A percentile compares a stretch with the other conserved stretches of the same genome.
Conservation (phyloP, 352 stramenopile genomes). For the Elongisporangium prolatum region DNA sequence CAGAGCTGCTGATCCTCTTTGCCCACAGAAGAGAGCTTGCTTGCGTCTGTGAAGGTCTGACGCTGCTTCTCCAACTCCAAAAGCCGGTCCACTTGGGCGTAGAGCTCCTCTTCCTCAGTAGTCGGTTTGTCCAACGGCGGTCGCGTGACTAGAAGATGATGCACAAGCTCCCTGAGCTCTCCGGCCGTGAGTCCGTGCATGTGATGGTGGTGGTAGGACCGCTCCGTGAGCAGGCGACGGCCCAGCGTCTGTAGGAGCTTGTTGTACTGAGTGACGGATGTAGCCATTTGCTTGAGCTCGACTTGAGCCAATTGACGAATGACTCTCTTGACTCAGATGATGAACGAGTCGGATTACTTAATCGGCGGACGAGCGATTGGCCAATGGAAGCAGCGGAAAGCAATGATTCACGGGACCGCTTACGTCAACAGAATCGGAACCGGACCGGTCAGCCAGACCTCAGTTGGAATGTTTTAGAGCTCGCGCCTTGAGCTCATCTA, state of each 20-base stretch:
- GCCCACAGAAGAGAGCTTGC: conserved; percentile 10
- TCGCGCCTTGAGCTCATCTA: conserved; percentile 34
- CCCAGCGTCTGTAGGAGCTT: too few relatives aligned
- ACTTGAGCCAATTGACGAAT: background rate
- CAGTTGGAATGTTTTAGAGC: conserved; percentile 1
- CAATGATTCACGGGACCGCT: background rate
- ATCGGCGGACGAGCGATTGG: background rate
- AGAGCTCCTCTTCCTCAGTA: conserved; percentile 28
- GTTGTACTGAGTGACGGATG: background rate
- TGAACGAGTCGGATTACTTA: background rate
- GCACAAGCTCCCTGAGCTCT: conserved; percentile 47
- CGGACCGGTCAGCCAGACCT: background rate
- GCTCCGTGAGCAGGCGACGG: too few relatives aligned
- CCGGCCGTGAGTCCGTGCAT: too few relatives aligned
- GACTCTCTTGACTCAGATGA: background rate
- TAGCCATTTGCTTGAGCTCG: background rate
- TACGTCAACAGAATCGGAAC: background rate
- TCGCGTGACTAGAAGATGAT: conserved; percentile 44
- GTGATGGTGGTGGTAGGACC: too few relatives aligned
- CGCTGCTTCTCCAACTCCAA: conserved; percentile 12
- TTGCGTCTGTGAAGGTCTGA: conserved; percentile 16
- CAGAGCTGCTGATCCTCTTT: conserved; percentile 5
- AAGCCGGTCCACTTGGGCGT: conserved; percentile 20
- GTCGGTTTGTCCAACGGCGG: conserved; percentile 21
- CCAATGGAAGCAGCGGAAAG: background rate